phyloP scores from a whole-genome alignment of 108 stramenopile species.

The Cafeteria roenbergensis region DNA sequence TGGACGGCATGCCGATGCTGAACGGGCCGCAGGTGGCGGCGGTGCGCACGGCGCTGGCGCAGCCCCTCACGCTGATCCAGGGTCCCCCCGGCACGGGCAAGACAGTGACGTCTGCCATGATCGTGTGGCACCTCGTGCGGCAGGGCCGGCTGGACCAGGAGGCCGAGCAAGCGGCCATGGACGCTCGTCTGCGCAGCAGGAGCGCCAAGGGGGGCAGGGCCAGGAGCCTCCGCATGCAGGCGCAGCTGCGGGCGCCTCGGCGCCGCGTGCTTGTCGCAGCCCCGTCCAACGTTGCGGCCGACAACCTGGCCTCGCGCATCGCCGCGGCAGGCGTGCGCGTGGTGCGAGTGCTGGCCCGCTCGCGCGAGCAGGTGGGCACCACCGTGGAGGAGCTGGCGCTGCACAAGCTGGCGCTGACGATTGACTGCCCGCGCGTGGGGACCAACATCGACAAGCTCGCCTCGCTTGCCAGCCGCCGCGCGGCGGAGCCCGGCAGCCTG shows the following conservation, averaged over 20 bases:
- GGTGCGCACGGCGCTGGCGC: constrained; percentile 68
- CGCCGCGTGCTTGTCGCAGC: constrained; percentile 73
- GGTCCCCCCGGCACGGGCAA: constrained; percentile 93
- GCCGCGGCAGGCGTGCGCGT: constrained; percentile 82
- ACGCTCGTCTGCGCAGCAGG: too few species aligned
- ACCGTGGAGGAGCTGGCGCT: constrained; percentile 75
- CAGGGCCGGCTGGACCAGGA: constrained; percentile 63
- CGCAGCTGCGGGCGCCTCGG: too few species aligned
- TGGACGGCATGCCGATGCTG: constrained; percentile 71
- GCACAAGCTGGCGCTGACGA: constrained; percentile 56
- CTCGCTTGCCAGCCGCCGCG: constrained; percentile 55
- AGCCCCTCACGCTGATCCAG: constrained; percentile 83
- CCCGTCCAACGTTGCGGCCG: constrained; percentile 92
- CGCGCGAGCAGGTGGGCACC: constrained; percentile 67
- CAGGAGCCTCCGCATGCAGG: too few species aligned
- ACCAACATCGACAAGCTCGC: constrained; percentile 57
- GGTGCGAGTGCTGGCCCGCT: constrained; percentile 78
- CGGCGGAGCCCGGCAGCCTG: constrained; percentile 81
- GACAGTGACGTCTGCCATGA: constrained; percentile 84
- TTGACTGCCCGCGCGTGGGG: constrained; percentile 57
- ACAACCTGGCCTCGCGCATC: constrained; percentile 93
- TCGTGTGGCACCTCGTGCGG: constrained; percentile 87
- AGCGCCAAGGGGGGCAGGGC: too few species aligned
- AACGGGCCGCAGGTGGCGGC: constrained; percentile 88
- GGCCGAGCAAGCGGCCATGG: constrained; percentile 9